Conservation (phyloP, 768 basidiomycete genomes). For the Chalciporus pseudorubinellus region DNA sequence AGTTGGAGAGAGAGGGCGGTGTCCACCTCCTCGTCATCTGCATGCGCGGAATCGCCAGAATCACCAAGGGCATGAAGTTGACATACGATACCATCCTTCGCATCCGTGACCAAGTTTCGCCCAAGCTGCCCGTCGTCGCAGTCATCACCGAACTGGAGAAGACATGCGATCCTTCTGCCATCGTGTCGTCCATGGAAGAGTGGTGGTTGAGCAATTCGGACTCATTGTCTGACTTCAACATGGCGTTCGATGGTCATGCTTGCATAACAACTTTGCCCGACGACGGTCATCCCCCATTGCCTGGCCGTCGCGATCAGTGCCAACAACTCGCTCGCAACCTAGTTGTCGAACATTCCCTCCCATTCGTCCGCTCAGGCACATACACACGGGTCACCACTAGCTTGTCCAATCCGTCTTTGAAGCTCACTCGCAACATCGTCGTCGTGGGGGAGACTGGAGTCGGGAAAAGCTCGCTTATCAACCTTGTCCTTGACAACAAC, state of each 20-base stretch:
- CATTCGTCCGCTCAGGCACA: constrained; percentile 1
- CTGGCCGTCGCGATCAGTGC: constrained; percentile 15
- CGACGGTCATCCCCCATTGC: constrained; percentile 15
- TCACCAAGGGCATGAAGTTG: constrained; percentile 23
- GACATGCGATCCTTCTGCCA: constrained; percentile 6
- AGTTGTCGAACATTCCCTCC: constrained; percentile 20
- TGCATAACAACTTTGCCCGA: constrained; percentile 25
- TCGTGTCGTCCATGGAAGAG: constrained; percentile 21
- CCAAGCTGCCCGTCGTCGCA: constrained; percentile 22
- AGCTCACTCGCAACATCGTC: constrained; percentile 31
- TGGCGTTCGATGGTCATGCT: constrained; percentile 19
- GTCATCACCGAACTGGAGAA: constrained; percentile 28
- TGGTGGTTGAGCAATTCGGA: constrained; percentile 19
- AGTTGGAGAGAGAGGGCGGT: constrained; percentile 20
- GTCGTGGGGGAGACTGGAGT: constrained; percentile 40
- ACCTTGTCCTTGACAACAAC: constrained; percentile 15
- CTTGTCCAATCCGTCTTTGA: constrained; percentile 13
- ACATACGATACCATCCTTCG: constrained; percentile 17
- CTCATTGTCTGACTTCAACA: constrained; percentile 1
- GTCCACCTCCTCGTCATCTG: constrained; percentile 27
- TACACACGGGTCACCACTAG: neutral
- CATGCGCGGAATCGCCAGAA: constrained; percentile 18
- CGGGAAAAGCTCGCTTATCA: constrained; percentile 24
- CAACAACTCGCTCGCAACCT: constrained; percentile 21
- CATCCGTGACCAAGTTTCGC: constrained; percentile 21